Evolutionary conservation across 2,329 filamentous ascomycete genomes (phyloP), one percentile per base, ranked within the genome.

Genomic region (Ceratocystis diversiconidia): DNA sequence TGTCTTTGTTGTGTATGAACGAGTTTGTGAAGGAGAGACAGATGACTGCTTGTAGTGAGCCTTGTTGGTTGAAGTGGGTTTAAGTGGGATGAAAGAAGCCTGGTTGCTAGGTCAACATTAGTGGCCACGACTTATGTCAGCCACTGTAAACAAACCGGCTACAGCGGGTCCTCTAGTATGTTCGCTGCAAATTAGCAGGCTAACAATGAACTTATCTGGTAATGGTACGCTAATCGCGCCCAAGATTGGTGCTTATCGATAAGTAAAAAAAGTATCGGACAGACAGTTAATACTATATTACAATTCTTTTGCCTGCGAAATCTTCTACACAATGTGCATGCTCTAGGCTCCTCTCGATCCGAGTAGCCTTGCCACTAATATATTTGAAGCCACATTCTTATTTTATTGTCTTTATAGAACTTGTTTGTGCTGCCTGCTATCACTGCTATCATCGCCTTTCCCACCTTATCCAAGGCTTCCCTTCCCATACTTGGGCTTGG

Each of bases 201-300:
- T 4, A 15, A 4, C 12, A 15, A 10, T 41, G 36, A 12, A 4
- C 12, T 15, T 41, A 15, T 12, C 36, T 41, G 10, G 36, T 15
- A 15, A 41, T 15, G 1, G 12, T 15, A 41, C 36, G 36, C 3
- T 41, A 10, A 41, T 12, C 10, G 12, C 3, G 1, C 3, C 5
- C 30, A 17, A 44, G 30, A 48, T 64, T 28, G 15, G 12, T 62
- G 17, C 44, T 65, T 65, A 65, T 65, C 63, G 63, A 61, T 65
- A 64, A 64, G 46, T 0, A 36, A 57, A 64, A 55, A 41, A 43
- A 52, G 46, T 7, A 22, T 22, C 10, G 3, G 36, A 12, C 48
- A 52, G 19, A 52, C 48, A 57, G 8, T 36, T 36, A 57, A 32
- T 57, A 17, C 10, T 12, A 17, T 7, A 48, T 22, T 15, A 1